These are phyloP conservation scores for Fomitopsis schrenkii DNA, from an alignment of 1,284 basidiomycete species.

Conservation along the genomic window DNA sequence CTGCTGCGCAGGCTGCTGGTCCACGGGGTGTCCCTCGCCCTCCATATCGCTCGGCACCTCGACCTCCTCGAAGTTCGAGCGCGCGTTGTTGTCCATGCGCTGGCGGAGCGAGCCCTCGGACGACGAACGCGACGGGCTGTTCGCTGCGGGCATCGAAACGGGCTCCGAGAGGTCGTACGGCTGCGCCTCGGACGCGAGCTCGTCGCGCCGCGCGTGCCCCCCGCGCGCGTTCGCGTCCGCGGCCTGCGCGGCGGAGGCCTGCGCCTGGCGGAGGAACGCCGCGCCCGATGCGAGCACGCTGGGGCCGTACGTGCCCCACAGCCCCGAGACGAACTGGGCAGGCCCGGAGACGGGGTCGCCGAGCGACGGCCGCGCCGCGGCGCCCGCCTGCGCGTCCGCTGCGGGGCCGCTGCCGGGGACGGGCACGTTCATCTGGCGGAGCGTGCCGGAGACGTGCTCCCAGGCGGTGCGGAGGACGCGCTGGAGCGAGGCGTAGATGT, in stretches of 20 bases:
- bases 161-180: slow-evolving; percentile 25
- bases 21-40: slow-evolving; percentile 38
- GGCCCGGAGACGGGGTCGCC: slow-evolving; percentile 59
- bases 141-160: slow-evolving; percentile 31
- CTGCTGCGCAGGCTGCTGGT: slow-evolving; percentile 13
- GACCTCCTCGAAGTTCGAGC: slow-evolving; percentile 53
- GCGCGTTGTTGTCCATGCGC: slow-evolving; percentile 35
- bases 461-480: slow-evolving; percentile 56
- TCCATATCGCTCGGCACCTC: slow-evolving; percentile 65
- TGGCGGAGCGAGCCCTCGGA: slow-evolving; percentile 41
- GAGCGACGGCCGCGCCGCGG: slow-evolving; percentile 38
- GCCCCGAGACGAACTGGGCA: slow-evolving; percentile 53
- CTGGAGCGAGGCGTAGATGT: slow-evolving; percentile 62
- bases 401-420: slow-evolving; percentile 14
- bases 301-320: slow-evolving; percentile 77
- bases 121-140: slow-evolving; percentile 29
- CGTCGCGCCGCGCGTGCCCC: slow-evolving; percentile 35
- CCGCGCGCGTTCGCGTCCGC: slow-evolving; percentile 19
- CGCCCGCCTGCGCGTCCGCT: slow-evolving; percentile 27
- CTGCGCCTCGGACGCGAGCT: slow-evolving; percentile 43
- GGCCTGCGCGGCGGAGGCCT: slow-evolving; percentile 14
- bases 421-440: slow-evolving; percentile 33
- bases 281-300: slow-evolving; percentile 62
- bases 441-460: slow-evolving; percentile 48
- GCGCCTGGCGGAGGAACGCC: slow-evolving; percentile 48